Evolutionary conservation across 805 yeast species (phyloP), one percentile per base, ranked within the genome.

Genomic region (Kazachstania taianensis): DNA sequence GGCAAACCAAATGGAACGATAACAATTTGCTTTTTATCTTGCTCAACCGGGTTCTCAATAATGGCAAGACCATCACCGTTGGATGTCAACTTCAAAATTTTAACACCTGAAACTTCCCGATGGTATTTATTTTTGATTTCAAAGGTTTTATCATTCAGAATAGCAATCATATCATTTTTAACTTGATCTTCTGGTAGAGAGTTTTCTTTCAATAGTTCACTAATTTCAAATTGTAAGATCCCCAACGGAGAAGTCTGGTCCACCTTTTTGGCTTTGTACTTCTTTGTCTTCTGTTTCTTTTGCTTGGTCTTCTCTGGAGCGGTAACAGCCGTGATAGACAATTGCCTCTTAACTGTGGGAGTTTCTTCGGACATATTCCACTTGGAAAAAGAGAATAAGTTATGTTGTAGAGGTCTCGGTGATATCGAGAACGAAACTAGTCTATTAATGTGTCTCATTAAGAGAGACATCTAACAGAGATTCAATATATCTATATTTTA

Each of bases 31-130:
- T 65, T 64, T 28, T 54, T 53, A 5, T 41, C 44, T 2, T 45
- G 34, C 13, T 62, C 66, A 5, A 65, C 70, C 1, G 92, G 87
- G 46, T 77, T 76, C 4, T 68, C 61, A 32, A 81, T 67, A 4
- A 85, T 41, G 0, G 82, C 94, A 16, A 89, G 48, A 1, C 96
- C 96, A 43, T 86, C 94, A 37, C 97, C 97, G 42, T 76, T 82
- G 2, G 95, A 79, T 8, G 84, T 66, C 12, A 81, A 59, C 31
- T 64, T 66, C 22, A 70, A 48, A 33, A 92, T 66, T 41, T 69
- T 59, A 14, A 84, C 85, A 38, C 75, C 62, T 1, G 60, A 53
- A 2, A 78, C 81, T 2, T 55, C 57, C 36, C 87, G 67, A 50
- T 83, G 82, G 48, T 74, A 78, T 29, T 54, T 60, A 2, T 63